Base-by-base conservation (phyloP, 257 asterid genomes). In the Ilex aquifolium region DNA sequence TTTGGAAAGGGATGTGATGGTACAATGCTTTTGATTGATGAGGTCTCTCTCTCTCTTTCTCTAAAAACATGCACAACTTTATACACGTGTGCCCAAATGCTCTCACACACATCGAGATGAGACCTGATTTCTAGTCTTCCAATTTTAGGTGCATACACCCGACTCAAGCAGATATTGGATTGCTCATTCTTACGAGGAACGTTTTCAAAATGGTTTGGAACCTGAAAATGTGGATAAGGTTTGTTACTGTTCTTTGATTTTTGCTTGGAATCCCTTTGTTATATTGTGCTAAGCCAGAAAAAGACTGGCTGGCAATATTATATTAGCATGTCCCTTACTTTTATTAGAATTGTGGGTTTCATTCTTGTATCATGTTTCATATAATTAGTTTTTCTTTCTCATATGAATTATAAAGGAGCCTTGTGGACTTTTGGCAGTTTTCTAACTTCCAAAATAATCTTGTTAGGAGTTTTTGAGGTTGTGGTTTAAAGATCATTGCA, bases 181-280 rank as follows among this genome's bases (percentile, higher is more conserved):
- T 11, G 86, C 88, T 62, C 71, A 77, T 72, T 82, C 96, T 30
- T 90, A 87, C 31, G 79, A 74, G 57, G 88, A 82, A 48, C 88
- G 84, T 67, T 80, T 93, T 67, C 83, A 66, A 69, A 80, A 79
- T 57, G 82, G 91, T 57, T 84, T 90, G 55, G 99, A 93, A 74
- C 97, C 96, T 46, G 99, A 93, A 71, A 93, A 93, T 66, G 84
- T 93, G 11, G 99, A 93, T 77, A 93, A 93, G 99, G 99, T 92
- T 69, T 39, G 48, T 67, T 51, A 40, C 29, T 16, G 10, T 16
- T 21, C 27, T 21, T 21, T 21, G 27, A 21, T 21, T 21, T 21
- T 21, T 21, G 27, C 27, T 21, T 21, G 27, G 27, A 21, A 21
- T 21, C 27, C 27, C 27, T 21, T 21, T 21, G 27, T 12, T 7